Evolutionary conservation across 2,329 filamentous ascomycete genomes (phyloP), one percentile per base, ranked within the genome.

Genomic region (Aureobasidium sp.): DNA sequence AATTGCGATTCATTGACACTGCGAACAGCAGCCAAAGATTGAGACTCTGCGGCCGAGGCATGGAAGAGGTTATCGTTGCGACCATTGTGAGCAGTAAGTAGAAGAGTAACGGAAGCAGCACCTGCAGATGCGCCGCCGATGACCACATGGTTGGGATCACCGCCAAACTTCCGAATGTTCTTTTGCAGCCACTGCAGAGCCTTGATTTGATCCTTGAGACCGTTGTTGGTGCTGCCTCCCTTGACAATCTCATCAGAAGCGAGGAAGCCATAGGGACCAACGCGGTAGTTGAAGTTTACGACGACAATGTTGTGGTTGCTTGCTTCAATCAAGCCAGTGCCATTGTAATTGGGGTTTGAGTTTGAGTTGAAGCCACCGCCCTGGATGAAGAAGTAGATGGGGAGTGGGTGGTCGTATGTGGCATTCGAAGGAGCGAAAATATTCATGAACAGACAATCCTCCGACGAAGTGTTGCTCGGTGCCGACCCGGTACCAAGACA

Each of bases 251-350:
- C 81, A 17, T 81, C 74, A 61, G 84, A 78, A 1, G 83, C 82
- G 14, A 92, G 77, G 69, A 91, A 92, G 0, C 89, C 89, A 66
- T 85, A 91, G 0, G 83, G 81, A 0, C 88, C 88, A 12, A 92
- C 87, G 5, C 89, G 85, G 70, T 92, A 91, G 73, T 91, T 91
- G 73, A 90, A 81, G 11, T 80, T 86, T 1, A 92, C 86, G 0
- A 90, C 83, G 0, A 92, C 75, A 29, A 91, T 85, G 50, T 82
- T 78, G 62, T 81, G 75, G 40, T 79, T 77, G 19, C 82, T 82
- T 0, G 84, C 85, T 33, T 78, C 70, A 31, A 86, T 77, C n/a
- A 91, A 72, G 0, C 81, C 83, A 0, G 79, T 80, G 0, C 82
- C 86, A 65, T 90, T 82, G 66, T 82, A 79, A 64, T 86, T 77